Base-by-base conservation (phyloP, 164 flowering plant genomes). In the Kingdonia uniflora region DNA sequence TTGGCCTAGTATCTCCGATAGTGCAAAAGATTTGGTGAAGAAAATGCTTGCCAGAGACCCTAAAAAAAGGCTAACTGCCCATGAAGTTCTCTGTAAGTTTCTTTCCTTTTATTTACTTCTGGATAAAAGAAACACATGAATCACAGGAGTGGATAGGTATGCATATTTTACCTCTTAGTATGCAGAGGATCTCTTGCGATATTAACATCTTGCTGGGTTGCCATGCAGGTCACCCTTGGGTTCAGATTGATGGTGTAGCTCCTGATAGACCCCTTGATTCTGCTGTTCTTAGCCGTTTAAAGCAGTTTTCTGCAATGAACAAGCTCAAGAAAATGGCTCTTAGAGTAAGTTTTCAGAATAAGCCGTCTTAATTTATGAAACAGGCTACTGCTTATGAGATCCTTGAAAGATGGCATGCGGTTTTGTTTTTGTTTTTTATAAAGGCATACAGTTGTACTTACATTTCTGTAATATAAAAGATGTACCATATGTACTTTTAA, bases 311-410 rank as follows among this genome's bases (percentile, higher is more conserved):
- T 60, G 88, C 94, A 7, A 85, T 81, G 95, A 69, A 81, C 67
- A 87, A 82, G 68, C 68, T 87, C 6, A 87, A 87, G 81, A 87
- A 82, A 71, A 81, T 87, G 86, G 96, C 86, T 60, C 69, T 81
- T 6, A 81, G 86, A 65, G 96, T 87, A 76, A 65, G 82, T 68
- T 29, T 24, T 6, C 38, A 15, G 12, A 3, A 6, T 15, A 1
- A 4, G 11, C 19, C 0, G 35, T n/a, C n/a, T n/a, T n/a, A n/a
- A n/a, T n/a, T n/a, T 56, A 17, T 47, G 11, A 22, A 45, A 22
- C 19, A 35, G 47, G 39, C 44, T 24, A 29, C 8, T 29, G 35
- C 4, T 29, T 4, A 29, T 29, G 35, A 29, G 35, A 29, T 4
- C 35, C n/a, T n/a, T n/a, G n/a, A n/a, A n/a, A n/a, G n/a, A n/a